Evolutionary conservation across 2,329 filamentous ascomycete genomes (phyloP).

Genomic region (Lojkania enalia): DNA sequence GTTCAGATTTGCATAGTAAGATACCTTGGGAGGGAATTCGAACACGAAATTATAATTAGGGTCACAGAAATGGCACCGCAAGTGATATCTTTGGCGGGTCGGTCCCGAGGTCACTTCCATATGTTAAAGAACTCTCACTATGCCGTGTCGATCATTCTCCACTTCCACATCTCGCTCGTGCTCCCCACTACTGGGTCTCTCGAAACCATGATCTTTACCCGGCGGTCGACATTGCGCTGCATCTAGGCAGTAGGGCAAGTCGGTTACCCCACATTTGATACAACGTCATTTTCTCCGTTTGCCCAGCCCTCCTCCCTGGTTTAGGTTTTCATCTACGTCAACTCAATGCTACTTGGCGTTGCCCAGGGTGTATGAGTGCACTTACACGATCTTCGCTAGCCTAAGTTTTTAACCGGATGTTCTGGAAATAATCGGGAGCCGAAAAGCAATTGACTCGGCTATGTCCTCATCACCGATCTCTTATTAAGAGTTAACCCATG

Average conservation of each 20-base stretch:
- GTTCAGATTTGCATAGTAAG: conserved; percentile 12
- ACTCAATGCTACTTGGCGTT: conserved; percentile 19
- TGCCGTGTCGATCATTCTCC: conserved; percentile 9
- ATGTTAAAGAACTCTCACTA: background rate
- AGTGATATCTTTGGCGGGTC: too few species aligned
- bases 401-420: conserved; percentile 23
- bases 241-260: conserved; percentile 3
- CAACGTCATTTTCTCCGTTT: conserved; percentile 9
- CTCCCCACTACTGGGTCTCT: conserved; percentile 3
- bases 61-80: too few species aligned
- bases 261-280: conserved; percentile 14
- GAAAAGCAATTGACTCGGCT: background rate
- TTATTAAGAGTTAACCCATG: background rate
- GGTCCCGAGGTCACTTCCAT: too few species aligned
- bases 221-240: conserved; percentile 13
- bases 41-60: conserved; percentile 9
- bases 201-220: conserved; percentile 17
- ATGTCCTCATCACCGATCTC: background rate
- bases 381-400: conserved; percentile 5
- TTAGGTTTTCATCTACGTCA: conserved; percentile 19
- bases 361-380: background rate
- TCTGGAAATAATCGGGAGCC: conserved; percentile 9
- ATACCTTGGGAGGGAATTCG: conserved; percentile 25
- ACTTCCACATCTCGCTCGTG: background rate
- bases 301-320: conserved; percentile 3